phyloP scores from a whole-genome alignment of 73 alveolate species.

The Paramecium tetraurelia region DNA sequence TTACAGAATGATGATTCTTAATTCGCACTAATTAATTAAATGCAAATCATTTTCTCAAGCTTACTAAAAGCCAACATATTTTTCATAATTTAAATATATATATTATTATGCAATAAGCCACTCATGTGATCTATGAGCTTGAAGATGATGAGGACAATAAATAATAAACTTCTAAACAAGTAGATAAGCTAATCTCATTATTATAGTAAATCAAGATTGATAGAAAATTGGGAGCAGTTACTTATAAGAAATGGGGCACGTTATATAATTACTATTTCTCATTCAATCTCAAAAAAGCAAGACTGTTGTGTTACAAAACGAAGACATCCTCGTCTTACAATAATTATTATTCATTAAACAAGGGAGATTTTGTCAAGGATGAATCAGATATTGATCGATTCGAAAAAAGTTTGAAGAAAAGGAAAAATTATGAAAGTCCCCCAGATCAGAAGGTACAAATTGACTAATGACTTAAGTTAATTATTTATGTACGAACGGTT shows the following conservation, averaged over 20 bases:
- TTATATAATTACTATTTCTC: slow-evolving; percentile 8
- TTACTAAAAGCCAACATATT: background rate
- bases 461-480: background rate
- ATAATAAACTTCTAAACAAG: background rate
- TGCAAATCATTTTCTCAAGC: background rate
- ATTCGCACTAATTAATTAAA: no score
- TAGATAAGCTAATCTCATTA: background rate
- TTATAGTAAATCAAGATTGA: background rate
- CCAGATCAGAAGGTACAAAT: background rate
- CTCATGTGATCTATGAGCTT: background rate
- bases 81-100: no score
- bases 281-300: background rate
- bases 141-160: background rate
- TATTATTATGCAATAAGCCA: background rate
- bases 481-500: background rate
- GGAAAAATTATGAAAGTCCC: background rate
- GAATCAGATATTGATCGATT: background rate
- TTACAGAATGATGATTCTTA: background rate
- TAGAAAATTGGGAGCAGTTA: slow-evolving; percentile 36
- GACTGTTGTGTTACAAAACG: slow-evolving; percentile 24
- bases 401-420: background rate
- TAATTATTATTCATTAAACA: background rate
- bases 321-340: background rate
- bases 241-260: slow-evolving; percentile 35
- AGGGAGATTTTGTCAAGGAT: slow-evolving; percentile 23